Evolutionary conservation across 768 basidiomycete species (phyloP).

Genomic region (Pleurotus platypus): DNA sequence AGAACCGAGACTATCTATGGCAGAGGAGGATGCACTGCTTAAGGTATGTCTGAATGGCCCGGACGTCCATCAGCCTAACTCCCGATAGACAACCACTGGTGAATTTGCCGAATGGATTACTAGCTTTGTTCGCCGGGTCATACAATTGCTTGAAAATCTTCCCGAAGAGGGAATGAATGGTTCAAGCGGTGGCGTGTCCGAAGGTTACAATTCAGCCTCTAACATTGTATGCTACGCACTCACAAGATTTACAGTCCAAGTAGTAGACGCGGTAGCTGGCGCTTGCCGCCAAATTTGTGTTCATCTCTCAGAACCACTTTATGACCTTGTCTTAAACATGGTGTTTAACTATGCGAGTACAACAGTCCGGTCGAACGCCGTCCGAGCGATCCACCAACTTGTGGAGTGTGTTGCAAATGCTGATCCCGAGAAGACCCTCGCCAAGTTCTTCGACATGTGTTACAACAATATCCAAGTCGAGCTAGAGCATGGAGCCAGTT

Average conservation of each 20-base stretch:
- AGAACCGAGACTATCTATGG: constrained; percentile 42
- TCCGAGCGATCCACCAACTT: constrained; percentile 82
- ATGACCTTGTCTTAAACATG: constrained; percentile 78
- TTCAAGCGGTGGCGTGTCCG: constrained; percentile 56
- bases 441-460: constrained; percentile 76
- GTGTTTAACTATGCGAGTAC: constrained; percentile 80
- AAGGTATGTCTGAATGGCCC: constrained; percentile 27
- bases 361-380: constrained; percentile 80
- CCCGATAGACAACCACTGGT: constrained; percentile 54
- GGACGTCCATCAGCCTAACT: not conserved
- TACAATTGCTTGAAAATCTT: constrained; percentile 78
- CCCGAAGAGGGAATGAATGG: constrained; percentile 76
- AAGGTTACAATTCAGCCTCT: constrained; percentile 39
- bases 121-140: constrained; percentile 75
- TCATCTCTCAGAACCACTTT: constrained; percentile 70
- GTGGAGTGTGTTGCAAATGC: constrained; percentile 85
- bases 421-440: constrained; percentile 70
- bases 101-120: constrained; percentile 82
- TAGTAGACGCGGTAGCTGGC: constrained; percentile 72
- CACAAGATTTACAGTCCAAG: constrained; percentile 43
- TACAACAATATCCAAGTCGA: constrained; percentile 66
- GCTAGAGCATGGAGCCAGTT: constrained; percentile 82
- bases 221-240: constrained; percentile 5
- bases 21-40: constrained; percentile 70
- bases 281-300: constrained; percentile 78